phyloP scores from a whole-genome alignment of 2,329 filamentous ascomycete species.

The Hyphodiscus sp. region DNA sequence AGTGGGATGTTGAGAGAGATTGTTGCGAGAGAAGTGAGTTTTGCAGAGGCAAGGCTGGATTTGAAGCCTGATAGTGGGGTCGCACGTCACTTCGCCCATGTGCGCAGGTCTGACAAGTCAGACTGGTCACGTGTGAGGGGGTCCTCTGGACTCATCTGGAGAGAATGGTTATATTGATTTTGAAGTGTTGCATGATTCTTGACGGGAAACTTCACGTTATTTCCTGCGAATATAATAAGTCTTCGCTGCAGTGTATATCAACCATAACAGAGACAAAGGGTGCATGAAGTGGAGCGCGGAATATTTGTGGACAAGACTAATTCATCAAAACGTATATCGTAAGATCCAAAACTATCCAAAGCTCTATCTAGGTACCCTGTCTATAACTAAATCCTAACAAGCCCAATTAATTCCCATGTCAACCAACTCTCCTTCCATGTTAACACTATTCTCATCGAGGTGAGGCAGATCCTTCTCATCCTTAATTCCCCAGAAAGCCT shows the following conservation, averaged over 20 bases:
- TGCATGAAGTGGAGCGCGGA: no score
- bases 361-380: not conserved
- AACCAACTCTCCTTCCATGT: constrained; percentile 11
- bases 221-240: no score
- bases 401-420: constrained; percentile 21
- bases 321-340: not conserved
- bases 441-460: constrained; percentile 30
- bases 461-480: constrained; percentile 55
- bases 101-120: no score
- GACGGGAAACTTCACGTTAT: no score
- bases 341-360: not conserved
- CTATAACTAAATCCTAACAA: constrained; percentile 14
- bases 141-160: not conserved
- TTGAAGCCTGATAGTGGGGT: not conserved
- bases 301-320: no score
- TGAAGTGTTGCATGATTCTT: no score
- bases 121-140: not conserved
- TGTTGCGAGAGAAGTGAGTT: not conserved
- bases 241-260: no score
- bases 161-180: no score
- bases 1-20: not conserved
- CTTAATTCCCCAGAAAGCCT: constrained; percentile 73
- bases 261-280: no score
- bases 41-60: not conserved
- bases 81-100: not conserved